Conservation (phyloP, 106 monocot genomes). For the Dendrobium catenatum region DNA sequence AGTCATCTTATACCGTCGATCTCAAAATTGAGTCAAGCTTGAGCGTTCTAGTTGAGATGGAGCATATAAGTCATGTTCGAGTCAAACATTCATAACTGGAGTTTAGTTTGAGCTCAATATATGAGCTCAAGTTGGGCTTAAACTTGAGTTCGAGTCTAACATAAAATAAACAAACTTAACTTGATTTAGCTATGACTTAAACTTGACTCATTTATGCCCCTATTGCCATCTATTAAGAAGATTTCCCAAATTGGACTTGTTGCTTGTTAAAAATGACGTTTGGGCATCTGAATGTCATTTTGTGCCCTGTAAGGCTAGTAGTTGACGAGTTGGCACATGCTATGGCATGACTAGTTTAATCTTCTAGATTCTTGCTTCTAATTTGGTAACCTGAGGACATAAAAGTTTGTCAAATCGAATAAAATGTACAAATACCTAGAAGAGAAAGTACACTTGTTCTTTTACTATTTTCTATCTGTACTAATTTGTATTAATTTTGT, state of each 20-base stretch:
- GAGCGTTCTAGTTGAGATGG: too few relatives aligned
- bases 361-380: background rate
- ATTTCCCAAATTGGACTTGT: background rate
- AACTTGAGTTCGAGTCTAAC: too few relatives aligned
- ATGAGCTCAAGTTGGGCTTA: too few relatives aligned
- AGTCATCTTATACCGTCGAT: too few relatives aligned
- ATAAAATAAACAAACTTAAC: too few relatives aligned
- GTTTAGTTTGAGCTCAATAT: too few relatives aligned
- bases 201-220: too few relatives aligned
- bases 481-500: constrained; percentile 1
- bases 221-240: background rate
- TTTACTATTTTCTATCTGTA: background rate
- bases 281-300: background rate
- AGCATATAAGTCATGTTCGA: too few relatives aligned
- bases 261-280: background rate
- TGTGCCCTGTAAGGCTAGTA: background rate
- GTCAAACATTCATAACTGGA: too few relatives aligned
- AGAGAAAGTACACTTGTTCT: background rate
- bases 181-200: too few relatives aligned
- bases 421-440: background rate
- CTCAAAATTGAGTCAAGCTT: too few relatives aligned
- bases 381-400: background rate
- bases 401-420: background rate
- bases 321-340: background rate
- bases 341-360: background rate